A percentile compares a stretch with the other conserved stretches of the same genome.
Conservation (phyloP, 225 moss, liverwort and hornwort species). For the Ulota crispa region DNA sequence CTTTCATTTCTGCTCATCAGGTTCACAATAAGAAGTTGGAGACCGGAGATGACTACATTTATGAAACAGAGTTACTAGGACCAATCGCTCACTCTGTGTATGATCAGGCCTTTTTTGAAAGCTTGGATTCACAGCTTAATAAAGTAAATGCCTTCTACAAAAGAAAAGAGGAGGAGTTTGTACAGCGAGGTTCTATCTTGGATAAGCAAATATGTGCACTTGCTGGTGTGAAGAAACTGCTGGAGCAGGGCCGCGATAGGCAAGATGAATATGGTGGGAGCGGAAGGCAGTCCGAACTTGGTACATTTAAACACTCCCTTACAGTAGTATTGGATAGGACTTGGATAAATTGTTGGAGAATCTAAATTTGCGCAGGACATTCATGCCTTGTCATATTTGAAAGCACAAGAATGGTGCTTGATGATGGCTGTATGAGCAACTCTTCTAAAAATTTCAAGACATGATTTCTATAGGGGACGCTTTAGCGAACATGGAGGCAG, state of each 20-base stretch:
- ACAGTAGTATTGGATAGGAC: conserved; percentile 12
- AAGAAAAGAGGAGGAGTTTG: conserved; percentile 69
- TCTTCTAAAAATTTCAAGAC: conserved; percentile 13
- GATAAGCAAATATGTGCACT: conserved; percentile 76
- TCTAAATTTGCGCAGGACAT: not conserved
- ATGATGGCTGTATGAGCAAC: conserved; percentile 23
- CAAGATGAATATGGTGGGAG: conserved; percentile 42
- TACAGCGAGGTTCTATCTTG: conserved; percentile 54
- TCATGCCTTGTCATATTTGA: conserved; percentile 1
- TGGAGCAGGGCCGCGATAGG: conserved; percentile 50
- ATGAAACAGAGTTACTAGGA: conserved; percentile 68
- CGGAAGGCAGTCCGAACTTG: conserved; percentile 46
- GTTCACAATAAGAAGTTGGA: conserved; percentile 50
- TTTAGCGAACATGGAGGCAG: conserved; percentile 52
- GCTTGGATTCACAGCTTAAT: conserved; percentile 70
- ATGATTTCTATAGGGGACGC: conserved; percentile 44
- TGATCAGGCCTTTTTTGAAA: conserved; percentile 58
- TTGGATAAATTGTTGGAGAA: not conserved
- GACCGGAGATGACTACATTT: conserved; percentile 41
- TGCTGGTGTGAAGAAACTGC: conserved; percentile 56
- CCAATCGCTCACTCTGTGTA: conserved; percentile 46
- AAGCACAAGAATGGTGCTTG: conserved; percentile 10
- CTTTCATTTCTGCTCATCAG: conserved; percentile 30
- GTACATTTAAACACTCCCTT: conserved; percentile 21
- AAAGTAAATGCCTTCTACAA: conserved; percentile 70